Evolutionary conservation across 164 flowering plant species (phyloP).

Genomic region (Akebia trifoliata): DNA sequence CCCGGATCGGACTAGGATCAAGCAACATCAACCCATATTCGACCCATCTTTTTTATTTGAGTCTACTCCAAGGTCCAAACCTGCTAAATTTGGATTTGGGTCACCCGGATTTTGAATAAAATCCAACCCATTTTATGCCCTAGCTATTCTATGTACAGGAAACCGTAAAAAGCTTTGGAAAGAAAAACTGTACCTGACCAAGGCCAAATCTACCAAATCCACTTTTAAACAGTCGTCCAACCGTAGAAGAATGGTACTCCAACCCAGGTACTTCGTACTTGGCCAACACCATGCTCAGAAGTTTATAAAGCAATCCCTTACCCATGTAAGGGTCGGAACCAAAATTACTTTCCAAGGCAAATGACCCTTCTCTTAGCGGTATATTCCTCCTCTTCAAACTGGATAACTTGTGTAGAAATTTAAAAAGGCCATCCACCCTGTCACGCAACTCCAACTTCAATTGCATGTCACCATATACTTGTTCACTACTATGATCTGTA

Average conservation of each 20-base stretch:
- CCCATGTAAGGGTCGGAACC: conserved; percentile 40
- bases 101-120: too few species aligned
- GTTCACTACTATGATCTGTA: conserved; percentile 31
- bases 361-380: conserved; percentile 35
- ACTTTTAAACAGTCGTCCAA: conserved; percentile 89
- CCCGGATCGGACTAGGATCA: too few species aligned
- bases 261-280: conserved; percentile 75
- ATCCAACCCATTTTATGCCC: too few species aligned
- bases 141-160: too few species aligned
- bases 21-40: too few species aligned
- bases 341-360: conserved; percentile 35
- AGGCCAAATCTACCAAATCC: conserved; percentile 98
- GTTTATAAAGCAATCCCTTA: conserved; percentile 64
- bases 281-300: conserved; percentile 51
- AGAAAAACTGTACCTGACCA: conserved; percentile 58
- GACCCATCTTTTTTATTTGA: too few species aligned
- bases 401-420: conserved; percentile 71
- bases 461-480: conserved; percentile 66
- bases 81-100: too few species aligned
- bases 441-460: conserved; percentile 86
- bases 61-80: too few species aligned
- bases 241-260: conserved; percentile 91
- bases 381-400: conserved; percentile 41
- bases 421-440: conserved; percentile 82
- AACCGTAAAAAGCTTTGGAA: not conserved